Base-by-base conservation (phyloP, 306 rosid species). In the Astragalus glycyphyllos region DNA sequence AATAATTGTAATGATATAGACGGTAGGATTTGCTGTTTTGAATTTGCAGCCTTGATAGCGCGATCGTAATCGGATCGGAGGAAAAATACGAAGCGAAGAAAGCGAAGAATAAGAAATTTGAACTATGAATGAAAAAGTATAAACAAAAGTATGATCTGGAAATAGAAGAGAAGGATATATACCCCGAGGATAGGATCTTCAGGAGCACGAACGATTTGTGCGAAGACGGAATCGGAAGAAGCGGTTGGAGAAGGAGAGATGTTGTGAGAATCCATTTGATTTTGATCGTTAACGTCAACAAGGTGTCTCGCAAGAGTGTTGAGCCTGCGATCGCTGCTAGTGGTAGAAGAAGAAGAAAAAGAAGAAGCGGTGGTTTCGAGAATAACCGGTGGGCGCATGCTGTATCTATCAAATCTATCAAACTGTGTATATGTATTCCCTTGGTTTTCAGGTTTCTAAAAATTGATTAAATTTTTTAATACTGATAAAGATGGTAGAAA, bases 131-230 rank as follows among this genome's bases (percentile, higher is more conserved):
- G 26, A 76, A 51, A 65, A 26, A 54, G 0, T 0, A 56, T 20
- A 14, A 5, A n/a, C 3, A 11, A 14, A 46, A 59, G 13, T 11
- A 38, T 59, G 67, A 77, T 79, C 54, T 53, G 6, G 42, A 1
- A 6, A 31, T 12, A 58, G 45, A 15, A 8, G 8, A 54, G 6
- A 20, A 6, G n/a, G 8, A 6, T 4, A 1, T 3, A 14, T 88
- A 95, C 97, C 77, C 99, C 97, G 57, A 95, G 97, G 57, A 95
- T 95, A 59, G 97, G 91, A 91, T 95, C 99, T 85, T 95, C 99
- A 5, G 99, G 96, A 69, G 89, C 99, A 11, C 82, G 99, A 45
- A 64, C 85, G n/a, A 95, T 72, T 34, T 91, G 96, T 85, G 85
- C 83, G 72, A 95, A 95, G 74, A 86, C 91, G 38, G 97, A 91